Conservation (phyloP, 371 early-diverging fungal genomes). For the Rhizopus microsporus region DNA sequence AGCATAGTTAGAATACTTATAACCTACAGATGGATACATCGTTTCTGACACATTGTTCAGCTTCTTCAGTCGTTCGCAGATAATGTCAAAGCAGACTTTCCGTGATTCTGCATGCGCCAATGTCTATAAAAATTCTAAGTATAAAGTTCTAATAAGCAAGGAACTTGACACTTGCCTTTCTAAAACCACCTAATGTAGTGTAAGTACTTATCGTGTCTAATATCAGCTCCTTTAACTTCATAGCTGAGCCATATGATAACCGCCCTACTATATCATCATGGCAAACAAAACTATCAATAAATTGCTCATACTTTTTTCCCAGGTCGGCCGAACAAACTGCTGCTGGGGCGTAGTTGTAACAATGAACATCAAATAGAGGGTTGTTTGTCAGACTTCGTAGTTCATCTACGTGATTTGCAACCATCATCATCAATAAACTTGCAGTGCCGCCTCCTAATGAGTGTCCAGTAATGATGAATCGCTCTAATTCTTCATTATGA, state of each 20-base stretch:
- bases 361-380: slow-evolving; percentile 32
- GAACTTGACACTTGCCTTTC: not conserved
- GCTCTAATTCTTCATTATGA: slow-evolving; percentile 22
- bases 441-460: slow-evolving; percentile 80
- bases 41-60: slow-evolving; percentile 26
- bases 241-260: slow-evolving; percentile 73
- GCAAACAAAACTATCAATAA: slow-evolving; percentile 70
- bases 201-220: slow-evolving; percentile 43
- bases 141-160: not conserved
- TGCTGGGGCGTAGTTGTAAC: slow-evolving; percentile 51
- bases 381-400: slow-evolving; percentile 42
- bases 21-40: slow-evolving; percentile 39
- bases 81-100: slow-evolving; percentile 34
- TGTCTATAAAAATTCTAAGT: slow-evolving; percentile 9
- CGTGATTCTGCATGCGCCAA: slow-evolving; percentile 26
- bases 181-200: slow-evolving; percentile 28
- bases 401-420: slow-evolving; percentile 59
- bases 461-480: slow-evolving; percentile 64
- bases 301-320: slow-evolving; percentile 53
- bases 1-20: not conserved
- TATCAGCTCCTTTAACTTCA: slow-evolving; percentile 46
- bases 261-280: slow-evolving; percentile 77
- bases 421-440: slow-evolving; percentile 73
- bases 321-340: slow-evolving; percentile 66
- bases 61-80: slow-evolving; percentile 28